phyloP scores from a whole-genome alignment of 441 rosid species.

The Syzygium malaccense region DNA sequence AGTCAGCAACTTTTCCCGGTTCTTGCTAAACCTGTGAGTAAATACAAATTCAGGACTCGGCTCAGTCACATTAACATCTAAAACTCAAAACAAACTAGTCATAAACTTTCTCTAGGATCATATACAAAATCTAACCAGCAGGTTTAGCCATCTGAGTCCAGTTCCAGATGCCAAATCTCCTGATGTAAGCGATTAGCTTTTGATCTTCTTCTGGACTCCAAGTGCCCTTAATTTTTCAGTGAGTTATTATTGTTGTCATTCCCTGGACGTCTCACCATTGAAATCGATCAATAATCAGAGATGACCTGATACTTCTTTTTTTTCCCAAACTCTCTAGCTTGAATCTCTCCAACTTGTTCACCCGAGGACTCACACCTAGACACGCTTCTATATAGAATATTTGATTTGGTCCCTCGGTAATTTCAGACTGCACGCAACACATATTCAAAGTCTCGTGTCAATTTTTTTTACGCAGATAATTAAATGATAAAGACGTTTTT shows the following conservation, averaged over 20 bases:
- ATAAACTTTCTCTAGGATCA: background rate
- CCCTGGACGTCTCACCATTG: background rate
- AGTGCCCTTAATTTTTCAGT: background rate
- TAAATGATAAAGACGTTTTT: background rate
- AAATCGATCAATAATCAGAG: background rate
- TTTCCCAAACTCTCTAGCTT: background rate
- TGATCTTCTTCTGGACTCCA: constrained; percentile 5
- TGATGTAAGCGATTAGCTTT: background rate
- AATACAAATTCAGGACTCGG: background rate
- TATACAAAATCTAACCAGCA: background rate
- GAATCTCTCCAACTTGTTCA: background rate
- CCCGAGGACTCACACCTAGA: background rate
- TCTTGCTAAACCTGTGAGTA: background rate
- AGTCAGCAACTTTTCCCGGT: background rate
- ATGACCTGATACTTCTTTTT: background rate
- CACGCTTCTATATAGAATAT: background rate
- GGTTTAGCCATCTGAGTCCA: background rate
- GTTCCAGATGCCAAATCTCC: constrained; percentile 3
- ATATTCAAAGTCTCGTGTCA: background rate
- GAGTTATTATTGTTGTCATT: background rate
- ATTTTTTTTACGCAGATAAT: background rate
- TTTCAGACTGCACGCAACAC: background rate
- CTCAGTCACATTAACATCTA: background rate
- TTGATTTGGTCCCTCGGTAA: background rate
- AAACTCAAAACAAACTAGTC: background rate